phyloP scores from a whole-genome alignment of 2,329 filamentous ascomycete species.

The Pseudocercospora fijiensis region DNA sequence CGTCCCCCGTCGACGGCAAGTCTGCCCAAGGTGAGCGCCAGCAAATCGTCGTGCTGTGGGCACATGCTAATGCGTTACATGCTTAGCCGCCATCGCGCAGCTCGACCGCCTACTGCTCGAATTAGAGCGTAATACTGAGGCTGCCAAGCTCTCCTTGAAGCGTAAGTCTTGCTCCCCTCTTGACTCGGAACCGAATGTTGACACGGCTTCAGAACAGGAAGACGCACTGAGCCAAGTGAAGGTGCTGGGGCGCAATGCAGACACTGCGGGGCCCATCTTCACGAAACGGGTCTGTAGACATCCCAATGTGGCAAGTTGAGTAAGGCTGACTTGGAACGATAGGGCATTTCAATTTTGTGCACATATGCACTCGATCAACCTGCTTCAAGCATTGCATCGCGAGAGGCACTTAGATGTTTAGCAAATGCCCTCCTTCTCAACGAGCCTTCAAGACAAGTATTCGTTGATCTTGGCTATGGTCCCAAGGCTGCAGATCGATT shows the following conservation, averaged over 20 bases:
- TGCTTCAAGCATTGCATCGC: slow-evolving; percentile 58
- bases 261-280: slow-evolving; percentile 77
- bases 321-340: slow-evolving; percentile 17
- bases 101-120: slow-evolving; percentile 33
- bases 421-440: slow-evolving; percentile 80
- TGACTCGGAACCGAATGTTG: slow-evolving; percentile 9
- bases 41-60: background rate
- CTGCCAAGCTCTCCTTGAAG: slow-evolving; percentile 32
- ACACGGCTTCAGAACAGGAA: slow-evolving; percentile 57
- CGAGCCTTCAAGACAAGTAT: slow-evolving; percentile 65
- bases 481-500: slow-evolving; percentile 68
- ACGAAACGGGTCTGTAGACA: slow-evolving; percentile 62
- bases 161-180: slow-evolving; percentile 20
- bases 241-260: slow-evolving; percentile 70
- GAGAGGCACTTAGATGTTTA: slow-evolving; percentile 76
- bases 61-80: slow-evolving; percentile 13
- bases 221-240: slow-evolving; percentile 65
- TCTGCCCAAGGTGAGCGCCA: slow-evolving; percentile 13
- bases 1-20: slow-evolving; percentile 9
- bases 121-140: slow-evolving; percentile 33
- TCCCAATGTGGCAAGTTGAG: background rate
- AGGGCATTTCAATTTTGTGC: slow-evolving; percentile 64
- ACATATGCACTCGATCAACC: slow-evolving; percentile 69
- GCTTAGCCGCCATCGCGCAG: slow-evolving; percentile 25
- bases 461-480: slow-evolving; percentile 69